Conservation (phyloP, 352 stramenopile genomes). For the Thraustotheca clavata region DNA sequence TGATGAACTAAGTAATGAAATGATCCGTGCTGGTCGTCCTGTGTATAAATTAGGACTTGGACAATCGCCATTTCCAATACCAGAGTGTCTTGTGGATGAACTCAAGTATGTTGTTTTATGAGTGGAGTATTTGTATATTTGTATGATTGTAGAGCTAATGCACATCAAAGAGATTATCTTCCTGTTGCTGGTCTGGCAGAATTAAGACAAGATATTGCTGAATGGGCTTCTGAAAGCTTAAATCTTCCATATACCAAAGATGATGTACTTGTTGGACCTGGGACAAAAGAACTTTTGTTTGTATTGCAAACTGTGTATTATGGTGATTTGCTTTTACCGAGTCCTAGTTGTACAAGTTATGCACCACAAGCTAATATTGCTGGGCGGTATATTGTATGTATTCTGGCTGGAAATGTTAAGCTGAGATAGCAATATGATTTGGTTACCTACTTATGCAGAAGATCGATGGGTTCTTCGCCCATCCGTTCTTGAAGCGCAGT, state of each 20-base stretch:
- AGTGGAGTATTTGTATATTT: background rate
- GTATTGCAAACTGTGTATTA: slow-evolving; percentile 86
- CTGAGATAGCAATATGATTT: slow-evolving; percentile 76
- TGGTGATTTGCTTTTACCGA: slow-evolving; percentile 72
- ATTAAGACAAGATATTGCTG: slow-evolving; percentile 69
- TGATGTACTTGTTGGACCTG: slow-evolving; percentile 77
- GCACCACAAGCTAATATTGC: slow-evolving; percentile 78
- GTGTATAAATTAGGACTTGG: slow-evolving; percentile 83
- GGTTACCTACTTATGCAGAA: slow-evolving; percentile 66
- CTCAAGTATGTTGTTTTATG: slow-evolving; percentile 42
- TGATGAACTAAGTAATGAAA: slow-evolving; percentile 79
- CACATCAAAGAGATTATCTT: slow-evolving; percentile 76
- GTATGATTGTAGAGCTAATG: slow-evolving; percentile 41
- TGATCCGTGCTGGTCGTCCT: slow-evolving; percentile 65
- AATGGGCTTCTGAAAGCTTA: slow-evolving; percentile 48
- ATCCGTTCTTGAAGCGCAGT: slow-evolving; percentile 74
- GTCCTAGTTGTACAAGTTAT: slow-evolving; percentile 81
- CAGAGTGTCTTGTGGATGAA: slow-evolving; percentile 82
- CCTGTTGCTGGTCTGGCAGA: slow-evolving; percentile 64
- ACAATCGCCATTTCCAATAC: slow-evolving; percentile 80
- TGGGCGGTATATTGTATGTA: slow-evolving; percentile 37
- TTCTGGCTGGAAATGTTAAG: background rate
- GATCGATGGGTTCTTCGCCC: slow-evolving; percentile 74
- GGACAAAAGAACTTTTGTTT: slow-evolving; percentile 84
- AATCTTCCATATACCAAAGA: slow-evolving; percentile 57